Percentiles rank a stretch among this genome's conserved stretches.
Conservation (phyloP, 1,139 yeast genomes). For the Maudiozyma humilis region DNA sequence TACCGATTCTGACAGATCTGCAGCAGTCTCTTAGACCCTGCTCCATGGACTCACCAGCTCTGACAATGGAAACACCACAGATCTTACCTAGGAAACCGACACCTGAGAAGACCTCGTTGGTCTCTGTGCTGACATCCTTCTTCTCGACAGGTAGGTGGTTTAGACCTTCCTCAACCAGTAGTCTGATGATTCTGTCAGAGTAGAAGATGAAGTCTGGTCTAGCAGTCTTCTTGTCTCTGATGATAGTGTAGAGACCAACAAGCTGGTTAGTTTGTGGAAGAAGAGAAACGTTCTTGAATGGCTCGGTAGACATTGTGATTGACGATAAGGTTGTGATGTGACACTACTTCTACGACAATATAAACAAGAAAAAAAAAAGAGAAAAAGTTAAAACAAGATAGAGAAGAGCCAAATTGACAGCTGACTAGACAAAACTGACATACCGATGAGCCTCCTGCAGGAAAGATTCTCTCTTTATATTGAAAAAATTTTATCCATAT, state of each 20-base stretch:
- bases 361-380: background rate
- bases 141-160: conserved; percentile 82
- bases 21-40: conserved; percentile 97
- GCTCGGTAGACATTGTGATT: conserved; percentile 24
- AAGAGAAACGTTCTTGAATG: conserved; percentile 49
- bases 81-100: conserved; percentile 80
- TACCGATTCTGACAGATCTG: conserved; percentile 90
- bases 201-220: conserved; percentile 92
- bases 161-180: conserved; percentile 89
- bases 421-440: background rate
- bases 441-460: background rate
- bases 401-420: background rate
- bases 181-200: conserved; percentile 85
- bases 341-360: background rate
- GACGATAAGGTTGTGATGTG: background rate
- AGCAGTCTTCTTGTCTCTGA: conserved; percentile 68
- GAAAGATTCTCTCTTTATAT: background rate
- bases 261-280: conserved; percentile 87
- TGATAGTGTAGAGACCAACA: conserved; percentile 77
- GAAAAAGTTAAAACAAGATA: background rate
- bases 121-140: conserved; percentile 62
- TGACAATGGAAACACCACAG: conserved; percentile 93
- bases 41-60: conserved; percentile 99
- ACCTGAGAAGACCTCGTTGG: conserved; percentile 68
- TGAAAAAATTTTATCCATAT: background rate